Evolutionary conservation across 164 flowering plant species (phyloP).

Genomic region (Vitis labrusca): DNA sequence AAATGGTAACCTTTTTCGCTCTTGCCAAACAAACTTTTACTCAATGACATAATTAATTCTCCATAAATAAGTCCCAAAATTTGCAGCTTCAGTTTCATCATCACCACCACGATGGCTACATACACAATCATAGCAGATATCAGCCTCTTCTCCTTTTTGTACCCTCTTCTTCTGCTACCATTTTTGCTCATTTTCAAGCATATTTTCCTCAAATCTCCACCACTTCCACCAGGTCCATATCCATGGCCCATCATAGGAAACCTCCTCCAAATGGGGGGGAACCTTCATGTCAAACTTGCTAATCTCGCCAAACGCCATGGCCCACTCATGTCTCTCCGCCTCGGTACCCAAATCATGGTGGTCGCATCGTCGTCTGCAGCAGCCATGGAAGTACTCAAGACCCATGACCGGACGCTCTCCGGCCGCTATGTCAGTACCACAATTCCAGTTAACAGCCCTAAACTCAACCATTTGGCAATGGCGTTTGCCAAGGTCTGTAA

Average conservation of each 20-base stretch:
- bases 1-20: too few species aligned
- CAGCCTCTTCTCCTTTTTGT: too few species aligned
- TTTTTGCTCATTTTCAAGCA: too few species aligned
- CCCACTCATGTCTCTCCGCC: slow-evolving; percentile 27
- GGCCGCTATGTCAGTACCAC: slow-evolving; percentile 21
- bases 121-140: too few species aligned
- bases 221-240: not conserved
- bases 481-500: not conserved
- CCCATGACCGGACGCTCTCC: slow-evolving; percentile 21
- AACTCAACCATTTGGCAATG: slow-evolving; percentile 6
- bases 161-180: too few species aligned
- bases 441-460: not conserved
- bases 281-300: slow-evolving; percentile 11
- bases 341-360: slow-evolving; percentile 22
- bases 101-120: too few species aligned
- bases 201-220: not conserved
- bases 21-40: too few species aligned
- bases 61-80: too few species aligned
- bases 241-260: slow-evolving; percentile 20
- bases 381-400: slow-evolving; percentile 27
- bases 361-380: slow-evolving; percentile 22
- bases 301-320: slow-evolving; percentile 19
- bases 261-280: slow-evolving; percentile 20
- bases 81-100: too few species aligned
- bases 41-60: too few species aligned